Base-by-base conservation (phyloP, 73 alveolate genomes). In the Symbiodinium pilosum region DNA sequence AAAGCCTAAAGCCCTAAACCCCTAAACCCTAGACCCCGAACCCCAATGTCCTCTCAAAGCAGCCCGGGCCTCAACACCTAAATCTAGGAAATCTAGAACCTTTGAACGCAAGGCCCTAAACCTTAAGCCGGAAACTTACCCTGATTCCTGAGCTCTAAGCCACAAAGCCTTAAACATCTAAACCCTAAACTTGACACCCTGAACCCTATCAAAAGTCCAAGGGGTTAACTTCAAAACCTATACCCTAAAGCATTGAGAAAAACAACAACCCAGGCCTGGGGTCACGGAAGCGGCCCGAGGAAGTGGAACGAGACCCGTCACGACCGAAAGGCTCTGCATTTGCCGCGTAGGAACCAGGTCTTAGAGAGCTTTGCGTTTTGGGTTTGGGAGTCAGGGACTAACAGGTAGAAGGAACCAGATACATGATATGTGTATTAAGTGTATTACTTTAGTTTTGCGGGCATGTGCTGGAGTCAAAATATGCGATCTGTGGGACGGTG, bases 291-390 rank as follows among this genome's bases (percentile, higher is more conserved):
- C 36, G 77, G 77, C 16, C 77, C 77, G 36, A 64, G 28, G 77
- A 64, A 64, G 77, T 64, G 77, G 77, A 36, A 64, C 36, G 77
- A 64, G 77, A 64, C 77, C 38, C 77, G 77, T 36, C 77, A 36
- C 18, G 77, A 64, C 77, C 77, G 77, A 16, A 64, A 64, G 36
- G 77, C n/a, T n/a, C n/a, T n/a, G n/a, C n/a, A n/a, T n/a, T n/a
- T n/a, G n/a, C 77, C 77, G 28, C 21, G 77, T 32, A 18, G 12
- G 32, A 64, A 32, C 77, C 77, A 32, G 77, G 28, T 8, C 77
- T 36, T 18, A 24, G 28, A 36, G 77, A 32, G 77, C 38, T 1
- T 1, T 1, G 77, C 18, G 77, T 26, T 5, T 5, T 26, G 77
- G 77, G 77, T 12, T 52, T 52, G 21, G 3, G 69, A 28, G 3